These are phyloP conservation scores for Sonneratia alba DNA, from an alignment of 345 rosid species.

Conservation along the genomic window DNA sequence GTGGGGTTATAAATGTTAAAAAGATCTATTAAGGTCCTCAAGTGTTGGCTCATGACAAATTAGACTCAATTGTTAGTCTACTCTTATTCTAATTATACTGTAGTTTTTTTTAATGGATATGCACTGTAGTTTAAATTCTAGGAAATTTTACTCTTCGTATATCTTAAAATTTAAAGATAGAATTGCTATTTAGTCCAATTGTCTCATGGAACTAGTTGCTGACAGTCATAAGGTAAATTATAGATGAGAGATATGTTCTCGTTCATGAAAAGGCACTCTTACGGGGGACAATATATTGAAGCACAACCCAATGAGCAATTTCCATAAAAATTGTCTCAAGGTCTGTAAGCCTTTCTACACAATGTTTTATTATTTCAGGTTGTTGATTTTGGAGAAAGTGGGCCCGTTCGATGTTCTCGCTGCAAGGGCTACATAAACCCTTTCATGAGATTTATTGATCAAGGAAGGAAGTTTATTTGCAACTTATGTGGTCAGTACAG, in stretches of 20 bases:
- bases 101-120: too few relatives aligned
- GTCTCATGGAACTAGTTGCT: background rate
- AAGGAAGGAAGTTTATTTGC: slow-evolving; percentile 79
- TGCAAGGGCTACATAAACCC: slow-evolving; percentile 96
- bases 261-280: background rate
- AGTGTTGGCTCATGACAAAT: too few relatives aligned
- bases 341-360: background rate
- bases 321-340: background rate
- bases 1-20: too few relatives aligned
- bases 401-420: slow-evolving; percentile 88
- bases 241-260: background rate
- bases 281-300: background rate
- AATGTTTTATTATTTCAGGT: slow-evolving; percentile 31
- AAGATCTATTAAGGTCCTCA: too few relatives aligned
- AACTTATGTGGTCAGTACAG: slow-evolving; percentile 47
- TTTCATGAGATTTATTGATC: slow-evolving; percentile 85
- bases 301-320: background rate
- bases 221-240: background rate
- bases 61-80: background rate
- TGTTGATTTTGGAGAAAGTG: slow-evolving; percentile 89
- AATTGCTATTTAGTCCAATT: background rate
- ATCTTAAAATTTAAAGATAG: background rate
- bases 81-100: background rate
- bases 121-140: background rate
- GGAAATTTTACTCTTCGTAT: background rate